Percentiles rank a stretch among this genome's conserved stretches.
phyloP scores from a whole-genome alignment of 345 rosid genomes.

The Dovyalis caffra region DNA sequence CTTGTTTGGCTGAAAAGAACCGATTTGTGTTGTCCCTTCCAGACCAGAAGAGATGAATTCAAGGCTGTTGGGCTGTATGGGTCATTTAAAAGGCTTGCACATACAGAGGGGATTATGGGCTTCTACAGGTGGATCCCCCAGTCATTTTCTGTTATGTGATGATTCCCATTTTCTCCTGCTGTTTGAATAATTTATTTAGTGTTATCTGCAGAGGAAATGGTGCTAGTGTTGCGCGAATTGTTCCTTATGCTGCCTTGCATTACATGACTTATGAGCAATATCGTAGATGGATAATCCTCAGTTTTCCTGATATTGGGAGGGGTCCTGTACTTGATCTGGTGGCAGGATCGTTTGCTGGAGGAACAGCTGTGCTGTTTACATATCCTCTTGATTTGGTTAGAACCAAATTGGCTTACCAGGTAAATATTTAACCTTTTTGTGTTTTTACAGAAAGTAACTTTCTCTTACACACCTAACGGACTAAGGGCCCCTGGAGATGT shows the following conservation, averaged over 20 bases:
- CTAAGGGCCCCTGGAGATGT: not conserved
- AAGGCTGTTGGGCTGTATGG: slow-evolving; percentile 62
- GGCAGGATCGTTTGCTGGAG: slow-evolving; percentile 90
- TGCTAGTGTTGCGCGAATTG: slow-evolving; percentile 90
- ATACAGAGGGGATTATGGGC: slow-evolving; percentile 81
- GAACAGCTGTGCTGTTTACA: slow-evolving; percentile 88
- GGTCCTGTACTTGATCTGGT: slow-evolving; percentile 91
- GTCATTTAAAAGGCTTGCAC: slow-evolving; percentile 69
- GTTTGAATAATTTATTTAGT: slow-evolving; percentile 8
- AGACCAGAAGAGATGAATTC: slow-evolving; percentile 88
- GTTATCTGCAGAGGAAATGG: slow-evolving; percentile 71
- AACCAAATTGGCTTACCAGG: slow-evolving; percentile 94
- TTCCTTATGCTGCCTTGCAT: slow-evolving; percentile 94
- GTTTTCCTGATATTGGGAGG: slow-evolving; percentile 57
- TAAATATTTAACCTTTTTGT: slow-evolving; percentile 16
- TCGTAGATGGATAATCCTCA: slow-evolving; percentile 77
- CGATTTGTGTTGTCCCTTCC: slow-evolving; percentile 29
- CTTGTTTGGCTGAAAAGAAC: slow-evolving; percentile 7
- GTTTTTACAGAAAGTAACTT: not conserved
- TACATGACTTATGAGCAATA: slow-evolving; percentile 93
- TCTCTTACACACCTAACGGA: not conserved
- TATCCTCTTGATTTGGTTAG: slow-evolving; percentile 90
- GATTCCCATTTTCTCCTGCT: not conserved
- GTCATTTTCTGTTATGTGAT: slow-evolving; percentile 14
- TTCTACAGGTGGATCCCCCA: slow-evolving; percentile 64